phyloP scores from a whole-genome alignment of 2,329 filamentous ascomycete species.

The Diaporthe citri region DNA sequence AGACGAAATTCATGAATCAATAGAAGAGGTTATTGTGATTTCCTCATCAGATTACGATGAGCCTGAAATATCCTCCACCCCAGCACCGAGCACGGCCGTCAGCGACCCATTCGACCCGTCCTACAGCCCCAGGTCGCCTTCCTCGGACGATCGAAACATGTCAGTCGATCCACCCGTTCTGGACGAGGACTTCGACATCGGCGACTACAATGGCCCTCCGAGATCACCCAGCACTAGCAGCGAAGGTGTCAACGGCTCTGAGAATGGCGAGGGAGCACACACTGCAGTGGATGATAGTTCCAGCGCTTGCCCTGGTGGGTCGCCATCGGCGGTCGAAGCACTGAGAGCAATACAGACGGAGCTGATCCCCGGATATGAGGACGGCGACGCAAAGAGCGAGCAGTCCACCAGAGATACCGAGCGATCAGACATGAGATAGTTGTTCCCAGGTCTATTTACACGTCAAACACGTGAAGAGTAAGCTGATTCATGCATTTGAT shows the following conservation, averaged over 20 bases:
- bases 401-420: no score
- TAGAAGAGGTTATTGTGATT: background rate
- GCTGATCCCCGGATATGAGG: background rate
- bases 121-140: background rate
- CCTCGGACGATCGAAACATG: background rate
- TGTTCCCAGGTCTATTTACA: background rate
- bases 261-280: fast-evolving
- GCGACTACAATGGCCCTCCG: background rate
- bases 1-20: no score
- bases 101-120: background rate
- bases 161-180: background rate
- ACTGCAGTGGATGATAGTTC: no score
- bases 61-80: background rate
- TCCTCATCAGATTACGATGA: background rate
- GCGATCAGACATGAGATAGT: background rate
- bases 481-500: no score
- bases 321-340: background rate
- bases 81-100: background rate
- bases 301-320: no score
- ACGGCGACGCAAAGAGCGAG: background rate
- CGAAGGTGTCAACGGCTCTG: no score
- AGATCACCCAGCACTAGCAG: background rate
- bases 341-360: constrained; percentile 4
- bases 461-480: no score
- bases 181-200: background rate